Conservation (phyloP, 495 filamentous ascomycete genomes). For the Venustampulla echinocandica region DNA sequence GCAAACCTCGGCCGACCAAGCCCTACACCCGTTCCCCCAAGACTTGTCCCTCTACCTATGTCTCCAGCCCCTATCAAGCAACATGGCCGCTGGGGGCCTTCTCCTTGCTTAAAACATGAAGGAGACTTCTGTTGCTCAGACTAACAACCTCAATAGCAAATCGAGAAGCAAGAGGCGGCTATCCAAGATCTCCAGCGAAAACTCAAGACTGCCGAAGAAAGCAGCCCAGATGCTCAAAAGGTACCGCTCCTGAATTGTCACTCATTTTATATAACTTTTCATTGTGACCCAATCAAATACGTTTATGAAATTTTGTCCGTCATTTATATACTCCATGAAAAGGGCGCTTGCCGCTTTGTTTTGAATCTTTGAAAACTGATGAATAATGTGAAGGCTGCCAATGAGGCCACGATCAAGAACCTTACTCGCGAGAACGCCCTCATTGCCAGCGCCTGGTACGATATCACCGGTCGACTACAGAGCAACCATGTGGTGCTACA, state of each 20-base stretch:
- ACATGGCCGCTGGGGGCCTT: too few relatives aligned
- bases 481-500: slow-evolving; percentile 77
- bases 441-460: slow-evolving; percentile 88
- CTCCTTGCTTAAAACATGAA: too few relatives aligned
- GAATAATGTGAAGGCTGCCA: slow-evolving; percentile 47
- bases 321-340: too few relatives aligned
- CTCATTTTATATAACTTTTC: too few relatives aligned
- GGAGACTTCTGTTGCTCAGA: not conserved
- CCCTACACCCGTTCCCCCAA: too few relatives aligned
- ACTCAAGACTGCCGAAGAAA: slow-evolving; percentile 43
- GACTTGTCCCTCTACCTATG: too few relatives aligned
- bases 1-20: too few relatives aligned
- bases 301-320: too few relatives aligned
- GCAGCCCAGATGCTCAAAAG: slow-evolving; percentile 29
- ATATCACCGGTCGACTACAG: slow-evolving; percentile 74
- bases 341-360: not conserved
- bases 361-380: not conserved
- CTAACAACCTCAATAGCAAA: slow-evolving; percentile 36
- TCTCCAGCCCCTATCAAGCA: too few relatives aligned
- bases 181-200: slow-evolving; percentile 51
- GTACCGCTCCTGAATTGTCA: slow-evolving; percentile 14
- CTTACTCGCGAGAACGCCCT: slow-evolving; percentile 75
- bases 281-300: too few relatives aligned
- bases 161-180: slow-evolving; percentile 50
- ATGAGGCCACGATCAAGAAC: slow-evolving; percentile 54